Evolutionary conservation across 1,139 yeast genomes (phyloP).

Genomic region (Scheffersomyces insectosa): DNA sequence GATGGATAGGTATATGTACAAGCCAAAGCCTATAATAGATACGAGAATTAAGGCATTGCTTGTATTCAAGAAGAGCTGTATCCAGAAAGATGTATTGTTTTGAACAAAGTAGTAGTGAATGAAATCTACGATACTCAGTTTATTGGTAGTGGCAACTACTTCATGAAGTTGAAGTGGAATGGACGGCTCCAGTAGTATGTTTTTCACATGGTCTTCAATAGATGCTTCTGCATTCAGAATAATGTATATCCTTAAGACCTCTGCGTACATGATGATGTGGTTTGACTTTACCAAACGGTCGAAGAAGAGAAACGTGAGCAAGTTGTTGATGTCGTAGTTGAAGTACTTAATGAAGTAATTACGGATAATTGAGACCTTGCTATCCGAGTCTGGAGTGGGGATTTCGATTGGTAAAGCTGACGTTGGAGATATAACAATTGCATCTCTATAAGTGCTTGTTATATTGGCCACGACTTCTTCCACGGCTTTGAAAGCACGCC

Average conservation of each 20-base stretch:
- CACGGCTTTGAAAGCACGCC: neutral
- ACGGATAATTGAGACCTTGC: constrained; percentile 10
- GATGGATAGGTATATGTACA: constrained; percentile 44
- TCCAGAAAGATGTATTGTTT: constrained; percentile 10
- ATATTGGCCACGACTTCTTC: neutral
- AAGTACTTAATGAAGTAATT: constrained; percentile 23
- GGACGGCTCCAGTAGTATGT: constrained; percentile 2
- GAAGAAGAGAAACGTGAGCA: constrained; percentile 28
- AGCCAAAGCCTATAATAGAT: constrained; percentile 13
- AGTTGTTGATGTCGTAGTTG: constrained; percentile 23
- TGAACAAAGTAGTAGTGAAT: constrained; percentile 21
- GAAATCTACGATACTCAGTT: constrained; percentile 20
- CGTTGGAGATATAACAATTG: constrained; percentile 22
- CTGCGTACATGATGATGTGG: constrained; percentile 51
- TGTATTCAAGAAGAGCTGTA: constrained; percentile 9
- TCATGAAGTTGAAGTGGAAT: constrained; percentile 6
- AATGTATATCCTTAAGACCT: constrained; percentile 37
- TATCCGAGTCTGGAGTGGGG: neutral
- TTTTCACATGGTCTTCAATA: constrained; percentile 2
- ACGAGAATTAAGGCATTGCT: constrained; percentile 10
- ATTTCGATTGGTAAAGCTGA: constrained; percentile 17
- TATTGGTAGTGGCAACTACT: constrained; percentile 8
- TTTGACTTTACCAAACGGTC: constrained; percentile 47
- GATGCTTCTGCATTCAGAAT: constrained; percentile 15
- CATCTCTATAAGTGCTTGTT: neutral